phyloP scores from a whole-genome alignment of 2,329 filamentous ascomycete genomes.

The Cladosporium sp. region DNA sequence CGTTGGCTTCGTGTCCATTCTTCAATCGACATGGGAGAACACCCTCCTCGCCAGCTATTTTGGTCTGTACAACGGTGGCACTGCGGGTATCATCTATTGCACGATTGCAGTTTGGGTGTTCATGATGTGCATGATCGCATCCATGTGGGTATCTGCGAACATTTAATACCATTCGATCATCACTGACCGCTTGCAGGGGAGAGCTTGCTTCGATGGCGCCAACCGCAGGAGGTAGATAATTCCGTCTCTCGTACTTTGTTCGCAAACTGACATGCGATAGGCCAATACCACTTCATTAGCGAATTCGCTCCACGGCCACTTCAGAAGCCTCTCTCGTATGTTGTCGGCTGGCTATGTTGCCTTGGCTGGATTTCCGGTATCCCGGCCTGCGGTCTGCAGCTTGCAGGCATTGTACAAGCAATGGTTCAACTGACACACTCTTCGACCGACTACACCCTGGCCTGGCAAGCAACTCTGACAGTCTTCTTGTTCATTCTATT shows the following conservation, averaged over 20 bases:
- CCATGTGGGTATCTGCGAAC: conserved; percentile 26
- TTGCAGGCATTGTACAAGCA: conserved; percentile 34
- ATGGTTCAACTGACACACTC: conserved; percentile 35
- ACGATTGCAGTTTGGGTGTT: conserved; percentile 36
- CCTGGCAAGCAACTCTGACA: conserved; percentile 35
- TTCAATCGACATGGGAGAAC: conserved; percentile 58
- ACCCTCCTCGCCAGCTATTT: conserved; percentile 40
- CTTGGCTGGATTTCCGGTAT: conserved; percentile 37
- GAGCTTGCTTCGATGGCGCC: conserved; percentile 38
- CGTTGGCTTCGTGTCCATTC: conserved; percentile 54
- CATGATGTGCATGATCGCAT: conserved; percentile 36
- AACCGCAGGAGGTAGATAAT: conserved; percentile 28
- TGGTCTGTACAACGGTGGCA: conserved; percentile 35
- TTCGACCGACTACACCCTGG: conserved; percentile 28
- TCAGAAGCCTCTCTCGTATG: conserved; percentile 48
- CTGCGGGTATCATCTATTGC: conserved; percentile 34
- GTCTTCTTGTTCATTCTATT: conserved; percentile 39
- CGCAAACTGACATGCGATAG: background rate
- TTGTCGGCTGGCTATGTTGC: conserved; percentile 45
- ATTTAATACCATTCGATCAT: background rate
- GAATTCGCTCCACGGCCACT: conserved; percentile 44
- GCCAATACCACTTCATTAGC: conserved; percentile 39
- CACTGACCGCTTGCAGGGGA: conserved; percentile 26
- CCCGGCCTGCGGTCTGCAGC: conserved; percentile 33
- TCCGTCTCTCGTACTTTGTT: too few relatives aligned